phyloP scores from a whole-genome alignment of 2,329 filamentous ascomycete species.

The Aspergillus fumigatiaffinis region DNA sequence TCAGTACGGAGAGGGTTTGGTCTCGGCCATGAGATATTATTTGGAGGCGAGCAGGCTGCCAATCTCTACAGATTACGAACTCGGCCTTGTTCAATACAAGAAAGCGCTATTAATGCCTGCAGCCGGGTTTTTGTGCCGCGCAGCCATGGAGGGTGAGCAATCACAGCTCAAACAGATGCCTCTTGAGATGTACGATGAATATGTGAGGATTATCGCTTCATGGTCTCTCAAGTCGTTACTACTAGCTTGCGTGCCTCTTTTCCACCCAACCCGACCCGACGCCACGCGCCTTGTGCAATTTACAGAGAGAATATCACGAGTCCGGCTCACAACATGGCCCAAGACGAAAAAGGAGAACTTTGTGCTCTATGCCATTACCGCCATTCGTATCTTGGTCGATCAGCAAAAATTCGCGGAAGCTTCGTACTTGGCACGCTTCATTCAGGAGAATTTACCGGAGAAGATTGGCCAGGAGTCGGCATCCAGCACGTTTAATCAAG shows the following conservation, averaged over 20 bases:
- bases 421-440: constrained; percentile 24
- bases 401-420: constrained; percentile 28
- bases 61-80: constrained; percentile 8
- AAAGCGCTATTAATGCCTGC: constrained; percentile 21
- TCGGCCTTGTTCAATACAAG: constrained; percentile 1
- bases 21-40: constrained; percentile 29
- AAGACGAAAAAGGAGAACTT: constrained; percentile 24
- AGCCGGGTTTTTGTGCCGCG: constrained; percentile 23
- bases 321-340: constrained; percentile 15
- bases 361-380: constrained; percentile 34
- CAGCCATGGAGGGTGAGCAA: constrained; percentile 21
- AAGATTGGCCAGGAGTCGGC: constrained; percentile 10
- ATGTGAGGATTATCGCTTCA: constrained; percentile 20
- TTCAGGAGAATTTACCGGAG: constrained; percentile 30
- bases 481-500: constrained; percentile 11
- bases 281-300: constrained; percentile 28
- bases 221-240: constrained; percentile 23
- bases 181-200: constrained; percentile 30
- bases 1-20: constrained; percentile 30
- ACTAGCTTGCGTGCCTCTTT: constrained; percentile 29
- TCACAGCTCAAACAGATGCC: constrained; percentile 23
- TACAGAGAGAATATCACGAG: constrained; percentile 19
- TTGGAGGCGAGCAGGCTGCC: constrained; percentile 22
- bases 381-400: constrained; percentile 35
- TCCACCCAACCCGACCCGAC: constrained; percentile 36